Base-by-base conservation (phyloP, 345 rosid species). In the Citrus australasica region DNA sequence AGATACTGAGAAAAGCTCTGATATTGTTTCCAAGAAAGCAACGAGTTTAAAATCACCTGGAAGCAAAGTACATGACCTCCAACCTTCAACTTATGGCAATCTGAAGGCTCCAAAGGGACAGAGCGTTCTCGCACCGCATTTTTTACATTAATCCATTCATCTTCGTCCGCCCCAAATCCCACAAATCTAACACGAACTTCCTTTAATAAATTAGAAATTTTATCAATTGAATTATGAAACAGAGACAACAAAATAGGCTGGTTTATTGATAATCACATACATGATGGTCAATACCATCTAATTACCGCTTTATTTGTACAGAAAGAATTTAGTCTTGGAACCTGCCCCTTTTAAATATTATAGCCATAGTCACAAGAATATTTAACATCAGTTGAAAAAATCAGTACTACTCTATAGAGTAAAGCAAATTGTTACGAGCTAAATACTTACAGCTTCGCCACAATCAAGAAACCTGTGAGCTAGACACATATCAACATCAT, bases 101-200 rank as follows among this genome's bases (percentile, higher is more conserved):
- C 93, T 16, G 90, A 84, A 80, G 75, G 82, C 61, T 92, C 94
- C 37, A 88, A 53, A 0, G 94, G 97, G 79, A 90, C 61, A 55
- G 97, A 92, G 32, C 92, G 87, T 27, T 80, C 81, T 58, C 94
- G 86, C 30, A 90, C 86, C 2, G 84, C 88, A 64, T 80, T 83
- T 79, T 86, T 88, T 16, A 90, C 73, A 73, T 83, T 89, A 24
- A 90, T 76, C 94, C 94, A 89, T 72, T 92, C 97, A 80, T 92
- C 94, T 68, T 92, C 93, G 73, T 88, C 91, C 6, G 93, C 86
- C 40, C 97, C 97, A 79, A 84, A 90, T 80, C 94, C 97, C 76
- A 85, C 83, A 82, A 84, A 92, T 89, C 97, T 89, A 71, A 88
- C 90, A 78, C 75, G 91, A 76, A 87, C 91, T 85, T 92, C 93